phyloP scores from a whole-genome alignment of 2,329 filamentous ascomycete species.

The Annulohypoxylon truncatum region DNA sequence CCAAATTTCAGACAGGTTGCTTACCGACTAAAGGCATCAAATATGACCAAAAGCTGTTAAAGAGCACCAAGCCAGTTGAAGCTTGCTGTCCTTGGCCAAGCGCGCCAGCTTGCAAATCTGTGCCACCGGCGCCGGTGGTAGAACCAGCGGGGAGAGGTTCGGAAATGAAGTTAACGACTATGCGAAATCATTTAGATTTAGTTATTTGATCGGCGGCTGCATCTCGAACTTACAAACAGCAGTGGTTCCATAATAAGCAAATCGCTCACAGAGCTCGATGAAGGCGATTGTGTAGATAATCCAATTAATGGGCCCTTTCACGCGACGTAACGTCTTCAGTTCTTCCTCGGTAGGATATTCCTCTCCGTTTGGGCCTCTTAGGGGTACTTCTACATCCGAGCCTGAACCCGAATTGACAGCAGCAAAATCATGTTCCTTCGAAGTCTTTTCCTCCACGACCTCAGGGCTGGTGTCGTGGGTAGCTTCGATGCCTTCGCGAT shows the following conservation, averaged over 20 bases:
- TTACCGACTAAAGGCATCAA: constrained; percentile 49
- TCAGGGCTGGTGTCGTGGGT: constrained; percentile 14
- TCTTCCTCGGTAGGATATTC: constrained; percentile 66
- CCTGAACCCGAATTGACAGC: constrained; percentile 24
- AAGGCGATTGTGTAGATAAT: constrained; percentile 69
- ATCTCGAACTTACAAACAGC: constrained; percentile 62
- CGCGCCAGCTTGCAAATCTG: constrained; percentile 60
- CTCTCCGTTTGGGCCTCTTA: constrained; percentile 50
- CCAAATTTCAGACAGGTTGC: not conserved
- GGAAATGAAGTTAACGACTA: constrained; percentile 71
- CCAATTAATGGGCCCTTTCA: constrained; percentile 66
- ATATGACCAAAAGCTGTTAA: constrained; percentile 51
- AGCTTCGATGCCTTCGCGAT: constrained; percentile 34
- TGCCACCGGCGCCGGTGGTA: constrained; percentile 61
- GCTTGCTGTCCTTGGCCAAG: constrained; percentile 61
- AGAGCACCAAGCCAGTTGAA: constrained; percentile 53
- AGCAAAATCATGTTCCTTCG: constrained; percentile 26
- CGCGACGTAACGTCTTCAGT: constrained; percentile 61
- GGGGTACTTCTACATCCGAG: constrained; percentile 38
- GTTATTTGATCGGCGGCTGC: not conserved
- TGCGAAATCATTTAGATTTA: constrained; percentile 44
- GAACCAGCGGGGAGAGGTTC: constrained; percentile 66
- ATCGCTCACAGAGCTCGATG: constrained; percentile 73
- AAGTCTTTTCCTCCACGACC: constrained; percentile 23
- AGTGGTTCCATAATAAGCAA: constrained; percentile 73